Percentiles rank a stretch among this genome's conserved stretches.
Evolutionary conservation across 495 filamentous ascomycete genomes (phyloP).

Genomic region (Penicillium ucsense): DNA sequence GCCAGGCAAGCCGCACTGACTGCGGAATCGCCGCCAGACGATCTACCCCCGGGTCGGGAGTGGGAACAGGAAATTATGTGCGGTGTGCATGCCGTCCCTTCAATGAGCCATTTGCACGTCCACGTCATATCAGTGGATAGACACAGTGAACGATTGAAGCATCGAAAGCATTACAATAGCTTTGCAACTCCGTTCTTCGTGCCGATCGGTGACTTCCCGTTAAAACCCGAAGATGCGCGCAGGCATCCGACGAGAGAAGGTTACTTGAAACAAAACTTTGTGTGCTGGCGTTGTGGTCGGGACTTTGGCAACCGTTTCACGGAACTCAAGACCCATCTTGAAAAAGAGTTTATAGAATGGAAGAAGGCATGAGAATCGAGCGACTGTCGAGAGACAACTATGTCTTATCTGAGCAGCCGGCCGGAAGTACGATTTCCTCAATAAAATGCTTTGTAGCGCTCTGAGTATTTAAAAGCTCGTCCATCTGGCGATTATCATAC

Average conservation of each 20-base stretch:
- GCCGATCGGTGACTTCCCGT: conserved; percentile 68
- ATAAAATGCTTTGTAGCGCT: too few species aligned
- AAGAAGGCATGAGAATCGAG: conserved; percentile 45
- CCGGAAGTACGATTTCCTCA: too few species aligned
- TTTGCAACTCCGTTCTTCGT: conserved; percentile 88
- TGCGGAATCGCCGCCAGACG: conserved; percentile 28
- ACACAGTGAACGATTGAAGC: conserved; percentile 58
- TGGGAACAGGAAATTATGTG: conserved; percentile 68
- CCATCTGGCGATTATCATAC: neutral
- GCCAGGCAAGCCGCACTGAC: conserved; percentile 46
- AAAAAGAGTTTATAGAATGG: conserved; percentile 74
- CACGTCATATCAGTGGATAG: conserved; percentile 76
- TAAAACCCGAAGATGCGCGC: conserved; percentile 50
- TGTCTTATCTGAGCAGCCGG: neutral
- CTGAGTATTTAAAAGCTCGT: too few species aligned
- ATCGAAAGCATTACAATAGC: conserved; percentile 84
- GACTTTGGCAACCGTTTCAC: conserved; percentile 64
- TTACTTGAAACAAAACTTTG: conserved; percentile 52
- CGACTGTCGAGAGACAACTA: conserved; percentile 2
- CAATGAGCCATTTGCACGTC: conserved; percentile 86
- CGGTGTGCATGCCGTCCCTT: conserved; percentile 80
- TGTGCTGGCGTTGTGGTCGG: conserved; percentile 78
- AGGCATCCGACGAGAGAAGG: conserved; percentile 43
- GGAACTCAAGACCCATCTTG: conserved; percentile 70
- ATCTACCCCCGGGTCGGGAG: conserved; percentile 61